Conservation (phyloP, 352 stramenopile genomes). For the Phytophthora brassicae region DNA sequence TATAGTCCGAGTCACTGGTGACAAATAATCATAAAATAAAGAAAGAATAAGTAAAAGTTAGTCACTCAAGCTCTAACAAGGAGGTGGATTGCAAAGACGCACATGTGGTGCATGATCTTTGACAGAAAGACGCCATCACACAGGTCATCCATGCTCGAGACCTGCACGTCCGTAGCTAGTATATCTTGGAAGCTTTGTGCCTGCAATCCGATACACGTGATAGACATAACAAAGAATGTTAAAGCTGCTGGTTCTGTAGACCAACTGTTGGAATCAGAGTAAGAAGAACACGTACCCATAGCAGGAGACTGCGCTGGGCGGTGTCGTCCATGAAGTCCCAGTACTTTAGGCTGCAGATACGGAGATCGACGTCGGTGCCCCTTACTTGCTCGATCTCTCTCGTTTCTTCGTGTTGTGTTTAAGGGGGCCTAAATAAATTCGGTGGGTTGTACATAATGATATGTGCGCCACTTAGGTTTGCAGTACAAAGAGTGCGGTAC, state of each 20-base stretch:
- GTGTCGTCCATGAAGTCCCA: constrained; percentile 59
- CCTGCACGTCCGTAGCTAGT: constrained; percentile 41
- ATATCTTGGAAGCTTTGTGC: constrained; percentile 75
- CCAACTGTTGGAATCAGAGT: not conserved
- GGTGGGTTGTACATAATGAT: not conserved
- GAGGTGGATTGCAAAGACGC: constrained; percentile 18
- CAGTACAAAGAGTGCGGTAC: too few species aligned
- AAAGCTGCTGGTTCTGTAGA: not conserved
- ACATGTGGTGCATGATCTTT: constrained; percentile 88
- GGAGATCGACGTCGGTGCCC: not conserved
- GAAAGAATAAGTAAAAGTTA: constrained; percentile 9
- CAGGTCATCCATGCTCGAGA: constrained; percentile 56
- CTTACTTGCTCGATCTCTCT: constrained; percentile 22
- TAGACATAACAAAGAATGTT: not conserved
- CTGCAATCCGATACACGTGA: constrained; percentile 30
- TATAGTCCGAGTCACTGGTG: constrained; percentile 80
- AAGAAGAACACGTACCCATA: constrained; percentile 52
- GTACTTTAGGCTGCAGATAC: not conserved
- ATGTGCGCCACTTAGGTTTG: not conserved
- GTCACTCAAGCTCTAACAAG: constrained; percentile 1
- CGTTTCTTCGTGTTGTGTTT: constrained; percentile 22
- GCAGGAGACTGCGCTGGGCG: constrained; percentile 70
- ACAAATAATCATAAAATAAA: not conserved
- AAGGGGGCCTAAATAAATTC: constrained; percentile 1
- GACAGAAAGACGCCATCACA: constrained; percentile 82